phyloP scores from a whole-genome alignment of 495 filamentous ascomycete genomes.

The Hypoxylon fuscum region DNA sequence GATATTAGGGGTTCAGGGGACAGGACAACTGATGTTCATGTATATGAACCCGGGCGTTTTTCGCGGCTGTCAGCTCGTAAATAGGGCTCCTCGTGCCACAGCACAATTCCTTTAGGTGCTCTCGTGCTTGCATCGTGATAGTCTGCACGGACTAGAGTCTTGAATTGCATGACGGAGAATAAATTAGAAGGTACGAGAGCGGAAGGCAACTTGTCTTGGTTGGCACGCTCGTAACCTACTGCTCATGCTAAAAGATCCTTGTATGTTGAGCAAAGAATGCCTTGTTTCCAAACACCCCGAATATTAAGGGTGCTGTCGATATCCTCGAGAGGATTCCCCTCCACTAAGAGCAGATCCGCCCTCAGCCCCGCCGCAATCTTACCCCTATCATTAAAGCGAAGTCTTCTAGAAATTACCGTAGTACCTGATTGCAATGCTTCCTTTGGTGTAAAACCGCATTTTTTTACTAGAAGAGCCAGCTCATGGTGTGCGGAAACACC shows the following conservation, averaged over 20 bases:
- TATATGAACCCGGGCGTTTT: too few relatives aligned
- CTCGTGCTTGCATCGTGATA: too few relatives aligned
- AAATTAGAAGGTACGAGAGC: too few relatives aligned
- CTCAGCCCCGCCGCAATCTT: constrained; percentile 40
- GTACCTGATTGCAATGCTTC: constrained; percentile 43
- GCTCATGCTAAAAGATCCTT: neutral
- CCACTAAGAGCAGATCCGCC: constrained; percentile 47
- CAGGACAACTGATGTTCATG: too few relatives aligned
- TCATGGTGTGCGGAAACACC: constrained; percentile 28
- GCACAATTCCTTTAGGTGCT: too few relatives aligned
- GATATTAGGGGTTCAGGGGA: too few relatives aligned
- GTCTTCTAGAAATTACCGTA: constrained; percentile 37
- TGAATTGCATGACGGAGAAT: too few relatives aligned
- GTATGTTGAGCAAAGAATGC: constrained; percentile 18
- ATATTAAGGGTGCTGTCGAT: constrained; percentile 35
- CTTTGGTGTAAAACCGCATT: constrained; percentile 40
- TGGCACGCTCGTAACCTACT: neutral
- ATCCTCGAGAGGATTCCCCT: constrained; percentile 45
- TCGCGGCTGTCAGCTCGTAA: too few relatives aligned
- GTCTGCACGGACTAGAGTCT: too few relatives aligned
- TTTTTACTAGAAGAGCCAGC: constrained; percentile 14
- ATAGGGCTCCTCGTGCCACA: too few relatives aligned
- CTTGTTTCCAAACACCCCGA: constrained; percentile 31
- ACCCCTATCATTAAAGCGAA: constrained; percentile 44
- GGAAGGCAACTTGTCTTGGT: too few relatives aligned